Evolutionary conservation across 495 filamentous ascomycete species (phyloP).

Genomic region (Bacidia rubella): DNA sequence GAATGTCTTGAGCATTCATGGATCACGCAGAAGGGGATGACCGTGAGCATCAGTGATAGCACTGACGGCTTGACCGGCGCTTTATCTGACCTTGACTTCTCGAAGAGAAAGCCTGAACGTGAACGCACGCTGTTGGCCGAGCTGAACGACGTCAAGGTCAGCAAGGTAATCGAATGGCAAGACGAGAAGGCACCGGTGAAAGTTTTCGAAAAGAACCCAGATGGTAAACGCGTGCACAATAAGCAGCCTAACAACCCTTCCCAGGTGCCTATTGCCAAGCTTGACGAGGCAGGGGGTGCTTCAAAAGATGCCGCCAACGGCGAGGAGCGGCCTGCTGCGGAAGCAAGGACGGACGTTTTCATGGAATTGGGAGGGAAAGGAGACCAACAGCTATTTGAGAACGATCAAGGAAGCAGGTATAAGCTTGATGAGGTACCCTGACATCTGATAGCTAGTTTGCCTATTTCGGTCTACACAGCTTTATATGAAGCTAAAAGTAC

Average conservation of each 20-base stretch:
- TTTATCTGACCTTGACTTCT: slow-evolving; percentile 69
- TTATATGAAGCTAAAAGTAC: too few relatives aligned
- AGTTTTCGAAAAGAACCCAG: slow-evolving; percentile 64
- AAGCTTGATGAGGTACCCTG: slow-evolving; percentile 20
- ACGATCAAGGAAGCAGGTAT: slow-evolving; percentile 41
- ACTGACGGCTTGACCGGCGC: slow-evolving; percentile 85
- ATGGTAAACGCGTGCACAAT: slow-evolving; percentile 29
- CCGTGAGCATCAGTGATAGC: slow-evolving; percentile 55
- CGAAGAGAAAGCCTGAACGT: slow-evolving; percentile 59
- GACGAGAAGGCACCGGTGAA: slow-evolving; percentile 48
- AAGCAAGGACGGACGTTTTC: slow-evolving; percentile 60
- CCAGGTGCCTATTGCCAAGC: slow-evolving; percentile 1
- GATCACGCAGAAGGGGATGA: slow-evolving; percentile 40
- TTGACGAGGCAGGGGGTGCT: slow-evolving; percentile 14
- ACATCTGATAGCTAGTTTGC: too few relatives aligned
- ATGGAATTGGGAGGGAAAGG: slow-evolving; percentile 70
- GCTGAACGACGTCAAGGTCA: slow-evolving; percentile 65
- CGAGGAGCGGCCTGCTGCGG: slow-evolving; percentile 49
- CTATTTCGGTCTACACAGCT: too few relatives aligned
- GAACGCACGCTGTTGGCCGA: slow-evolving; percentile 76
- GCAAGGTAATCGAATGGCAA: slow-evolving; percentile 42
- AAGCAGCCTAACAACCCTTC: slow-evolving; percentile 23
- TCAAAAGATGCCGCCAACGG: background rate
- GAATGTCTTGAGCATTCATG: slow-evolving; percentile 88
- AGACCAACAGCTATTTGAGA: slow-evolving; percentile 59